phyloP scores from a whole-genome alignment of 1,284 basidiomycete genomes.

The Cryptococcus neoformans region DNA sequence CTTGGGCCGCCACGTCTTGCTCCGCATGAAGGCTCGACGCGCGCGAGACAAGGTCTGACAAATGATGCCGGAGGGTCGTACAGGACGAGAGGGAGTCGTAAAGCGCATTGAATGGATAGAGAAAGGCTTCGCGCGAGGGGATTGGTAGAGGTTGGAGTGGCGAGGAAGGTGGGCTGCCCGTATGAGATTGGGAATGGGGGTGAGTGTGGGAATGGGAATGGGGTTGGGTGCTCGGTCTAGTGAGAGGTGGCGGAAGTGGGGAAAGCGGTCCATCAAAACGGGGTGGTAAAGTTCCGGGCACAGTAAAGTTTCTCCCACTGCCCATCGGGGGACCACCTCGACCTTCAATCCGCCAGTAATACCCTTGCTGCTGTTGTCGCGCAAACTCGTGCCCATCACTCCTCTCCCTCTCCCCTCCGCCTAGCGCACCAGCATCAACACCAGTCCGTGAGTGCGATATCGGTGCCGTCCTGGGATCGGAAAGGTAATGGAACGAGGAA shows the following conservation, averaged over 20 bases:
- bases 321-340: neutral
- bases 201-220: neutral
- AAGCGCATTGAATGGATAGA: constrained; percentile 30
- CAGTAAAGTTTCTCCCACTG: constrained; percentile 30
- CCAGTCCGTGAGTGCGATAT: constrained; percentile 11
- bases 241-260: neutral
- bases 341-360: neutral
- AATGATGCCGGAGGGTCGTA: constrained; percentile 27
- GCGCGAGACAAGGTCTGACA: constrained; percentile 31
- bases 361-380: constrained; percentile 22
- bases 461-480: constrained; percentile 37
- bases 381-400: neutral
- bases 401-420: neutral
- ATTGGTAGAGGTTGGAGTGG: neutral
- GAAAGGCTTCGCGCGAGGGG: constrained; percentile 25
- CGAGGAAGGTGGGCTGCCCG: neutral
- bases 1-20: constrained; percentile 28
- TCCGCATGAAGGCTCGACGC: constrained; percentile 25
- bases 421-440: neutral
- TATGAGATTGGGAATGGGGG: neutral
- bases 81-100: constrained; percentile 34
- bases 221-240: neutral
- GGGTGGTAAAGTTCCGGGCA: constrained; percentile 10
- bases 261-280: neutral
- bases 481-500: constrained; percentile 8